Evolutionary conservation across 768 basidiomycete species (phyloP).

Genomic region (Infundibulicybe gibba): DNA sequence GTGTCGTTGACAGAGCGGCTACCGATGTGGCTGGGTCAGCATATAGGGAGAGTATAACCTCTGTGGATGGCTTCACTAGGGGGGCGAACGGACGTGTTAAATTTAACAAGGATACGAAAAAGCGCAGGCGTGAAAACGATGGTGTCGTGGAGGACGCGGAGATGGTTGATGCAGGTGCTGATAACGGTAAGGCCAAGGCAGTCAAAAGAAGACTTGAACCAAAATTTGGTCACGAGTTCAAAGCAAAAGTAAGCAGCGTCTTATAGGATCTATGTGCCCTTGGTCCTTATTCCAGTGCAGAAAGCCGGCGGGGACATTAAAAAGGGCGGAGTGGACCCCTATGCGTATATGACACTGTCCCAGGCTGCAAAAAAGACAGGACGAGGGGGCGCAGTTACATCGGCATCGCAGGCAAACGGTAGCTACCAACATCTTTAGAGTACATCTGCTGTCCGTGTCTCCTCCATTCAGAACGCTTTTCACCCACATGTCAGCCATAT

Average conservation of each 20-base stretch:
- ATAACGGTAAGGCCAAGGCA: constrained; percentile 42
- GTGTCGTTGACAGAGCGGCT: constrained; percentile 14
- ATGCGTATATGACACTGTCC: constrained; percentile 83
- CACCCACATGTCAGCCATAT: constrained; percentile 46
- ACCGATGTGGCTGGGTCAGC: constrained; percentile 69
- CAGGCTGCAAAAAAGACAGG: constrained; percentile 74
- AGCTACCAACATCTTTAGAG: constrained; percentile 3
- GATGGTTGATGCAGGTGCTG: constrained; percentile 67
- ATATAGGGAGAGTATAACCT: constrained; percentile 79
- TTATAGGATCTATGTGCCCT: not conserved
- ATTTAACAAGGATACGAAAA: constrained; percentile 97
- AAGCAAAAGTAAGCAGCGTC: constrained; percentile 73
- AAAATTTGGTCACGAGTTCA: constrained; percentile 84
- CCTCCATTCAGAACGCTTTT: not conserved
- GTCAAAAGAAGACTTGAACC: constrained; percentile 47
- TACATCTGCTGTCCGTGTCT: constrained; percentile 1
- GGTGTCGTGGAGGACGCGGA: constrained; percentile 55
- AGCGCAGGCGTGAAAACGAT: constrained; percentile 72
- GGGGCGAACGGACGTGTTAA: constrained; percentile 82
- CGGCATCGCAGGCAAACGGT: constrained; percentile 61
- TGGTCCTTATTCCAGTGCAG: constrained; percentile 37
- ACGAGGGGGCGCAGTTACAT: constrained; percentile 32
- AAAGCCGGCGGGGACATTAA: constrained; percentile 95
- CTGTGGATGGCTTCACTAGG: constrained; percentile 87
- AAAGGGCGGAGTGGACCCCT: constrained; percentile 84